phyloP scores from a whole-genome alignment of 2,329 filamentous ascomycete genomes.

The Pseudogymnoascus sp. region DNA sequence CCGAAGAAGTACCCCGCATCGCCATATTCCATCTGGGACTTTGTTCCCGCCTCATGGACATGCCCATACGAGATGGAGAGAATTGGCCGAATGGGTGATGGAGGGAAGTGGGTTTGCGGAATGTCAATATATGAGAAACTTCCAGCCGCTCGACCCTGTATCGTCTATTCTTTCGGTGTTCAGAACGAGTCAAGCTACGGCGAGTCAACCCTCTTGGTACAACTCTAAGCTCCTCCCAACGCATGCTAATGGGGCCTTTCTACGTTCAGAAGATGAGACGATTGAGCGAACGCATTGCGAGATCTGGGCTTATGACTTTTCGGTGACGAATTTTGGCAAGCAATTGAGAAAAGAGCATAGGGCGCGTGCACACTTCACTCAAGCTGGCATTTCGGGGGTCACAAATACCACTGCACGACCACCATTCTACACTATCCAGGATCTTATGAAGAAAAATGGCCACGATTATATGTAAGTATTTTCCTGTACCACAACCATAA shows the following conservation, averaged over 20 bases:
- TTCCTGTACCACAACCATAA: not conserved
- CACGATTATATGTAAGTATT: constrained; percentile 30
- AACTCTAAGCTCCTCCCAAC: not conserved
- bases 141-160: constrained; percentile 20
- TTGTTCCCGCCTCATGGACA: constrained; percentile 32
- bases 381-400: constrained; percentile 27
- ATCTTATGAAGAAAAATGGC: constrained; percentile 32
- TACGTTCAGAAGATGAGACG: constrained; percentile 29
- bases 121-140: constrained; percentile 31
- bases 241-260: not conserved
- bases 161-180: constrained; percentile 35
- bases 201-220: constrained; percentile 13
- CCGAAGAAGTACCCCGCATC: constrained; percentile 18
- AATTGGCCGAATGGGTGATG: constrained; percentile 33
- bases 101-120: constrained; percentile 38
- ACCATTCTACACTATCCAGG: constrained; percentile 30
- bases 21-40: constrained; percentile 34
- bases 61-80: constrained; percentile 35
- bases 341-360: constrained; percentile 1
- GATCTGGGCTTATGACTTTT: constrained; percentile 35
- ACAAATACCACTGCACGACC: constrained; percentile 24
- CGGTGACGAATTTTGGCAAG: constrained; percentile 28
- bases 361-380: constrained; percentile 28
- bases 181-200: constrained; percentile 33
- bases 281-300: constrained; percentile 32